Percentiles rank a stretch among this genome's conserved stretches.
phyloP scores from a whole-genome alignment of 345 rosid genomes.

The Eucalyptus lansdowneana region DNA sequence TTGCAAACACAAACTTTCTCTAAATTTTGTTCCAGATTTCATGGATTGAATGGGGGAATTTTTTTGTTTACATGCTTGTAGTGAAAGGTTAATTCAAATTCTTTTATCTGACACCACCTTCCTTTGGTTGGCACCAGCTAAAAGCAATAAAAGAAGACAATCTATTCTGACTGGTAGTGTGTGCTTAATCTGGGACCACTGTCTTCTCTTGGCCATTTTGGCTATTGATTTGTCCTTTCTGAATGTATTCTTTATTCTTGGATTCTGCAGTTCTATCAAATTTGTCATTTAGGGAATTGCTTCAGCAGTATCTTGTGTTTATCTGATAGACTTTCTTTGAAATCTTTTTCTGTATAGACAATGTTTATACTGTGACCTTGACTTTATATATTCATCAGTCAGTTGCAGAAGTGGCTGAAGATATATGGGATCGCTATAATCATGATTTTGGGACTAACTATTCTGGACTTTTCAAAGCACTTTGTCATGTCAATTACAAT shows the following conservation, averaged over 20 bases:
- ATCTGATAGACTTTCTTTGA: neutral
- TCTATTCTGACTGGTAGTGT: neutral
- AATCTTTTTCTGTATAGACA: neutral
- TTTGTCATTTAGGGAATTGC: neutral
- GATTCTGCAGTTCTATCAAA: neutral
- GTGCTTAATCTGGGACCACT: neutral
- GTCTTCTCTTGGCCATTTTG: neutral
- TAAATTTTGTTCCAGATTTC: neutral
- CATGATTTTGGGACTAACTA: slow-evolving; percentile 83
- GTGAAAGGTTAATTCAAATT: neutral
- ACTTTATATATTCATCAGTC: slow-evolving; percentile 32
- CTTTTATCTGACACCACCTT: neutral
- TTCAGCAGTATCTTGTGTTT: neutral
- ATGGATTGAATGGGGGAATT: neutral
- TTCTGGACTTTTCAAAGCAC: slow-evolving; percentile 80
- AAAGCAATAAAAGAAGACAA: neutral
- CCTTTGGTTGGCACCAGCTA: neutral
- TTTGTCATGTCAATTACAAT: slow-evolving; percentile 72
- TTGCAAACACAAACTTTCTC: neutral
- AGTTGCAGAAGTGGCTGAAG: slow-evolving; percentile 87
- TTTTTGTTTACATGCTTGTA: neutral
- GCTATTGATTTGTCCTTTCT: neutral
- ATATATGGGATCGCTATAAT: slow-evolving; percentile 94
- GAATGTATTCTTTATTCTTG: neutral
- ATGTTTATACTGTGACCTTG: neutral